Conservation (phyloP, 148 eudicot species). For the Camellia lanceoleosa region DNA sequence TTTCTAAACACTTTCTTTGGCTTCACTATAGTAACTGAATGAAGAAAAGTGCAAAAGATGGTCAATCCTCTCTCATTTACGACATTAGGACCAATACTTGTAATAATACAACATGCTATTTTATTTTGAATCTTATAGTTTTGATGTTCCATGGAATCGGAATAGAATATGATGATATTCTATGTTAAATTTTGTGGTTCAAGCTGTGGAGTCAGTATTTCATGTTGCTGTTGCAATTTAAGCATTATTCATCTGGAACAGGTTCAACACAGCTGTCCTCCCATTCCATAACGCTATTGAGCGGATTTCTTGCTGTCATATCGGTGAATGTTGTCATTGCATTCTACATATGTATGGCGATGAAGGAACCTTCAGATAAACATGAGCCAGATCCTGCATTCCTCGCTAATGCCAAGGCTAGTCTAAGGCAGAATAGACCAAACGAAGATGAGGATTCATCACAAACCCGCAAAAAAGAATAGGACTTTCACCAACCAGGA, state of each 20-base stretch:
- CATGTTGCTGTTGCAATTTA: neutral
- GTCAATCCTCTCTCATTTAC: too few relatives aligned
- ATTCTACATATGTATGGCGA: conserved; percentile 68
- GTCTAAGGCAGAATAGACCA: conserved; percentile 38
- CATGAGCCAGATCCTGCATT: conserved; percentile 72
- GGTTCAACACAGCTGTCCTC: conserved; percentile 54
- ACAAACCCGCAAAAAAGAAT: conserved; percentile 30
- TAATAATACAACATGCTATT: too few relatives aligned
- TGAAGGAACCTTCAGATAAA: conserved; percentile 71
- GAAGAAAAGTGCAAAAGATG: too few relatives aligned
- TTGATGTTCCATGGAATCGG: neutral
- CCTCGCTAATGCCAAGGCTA: conserved; percentile 58
- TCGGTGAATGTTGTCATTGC: conserved; percentile 80
- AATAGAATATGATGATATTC: neutral
- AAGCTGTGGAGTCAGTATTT: neutral
- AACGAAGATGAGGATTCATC: conserved; percentile 30
- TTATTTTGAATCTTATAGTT: neutral
- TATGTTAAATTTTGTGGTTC: neutral
- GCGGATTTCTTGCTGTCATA: conserved; percentile 86
- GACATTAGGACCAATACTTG: too few relatives aligned
- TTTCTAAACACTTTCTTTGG: too few relatives aligned
- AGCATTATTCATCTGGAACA: conserved; percentile 28
- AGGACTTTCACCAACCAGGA: neutral
- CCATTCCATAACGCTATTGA: conserved; percentile 56
- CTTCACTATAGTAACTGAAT: too few relatives aligned